These are phyloP conservation scores for Ceratocystis smalleyi DNA, from an alignment of 2,329 filamentous ascomycete genomes.

Conservation along the genomic window DNA sequence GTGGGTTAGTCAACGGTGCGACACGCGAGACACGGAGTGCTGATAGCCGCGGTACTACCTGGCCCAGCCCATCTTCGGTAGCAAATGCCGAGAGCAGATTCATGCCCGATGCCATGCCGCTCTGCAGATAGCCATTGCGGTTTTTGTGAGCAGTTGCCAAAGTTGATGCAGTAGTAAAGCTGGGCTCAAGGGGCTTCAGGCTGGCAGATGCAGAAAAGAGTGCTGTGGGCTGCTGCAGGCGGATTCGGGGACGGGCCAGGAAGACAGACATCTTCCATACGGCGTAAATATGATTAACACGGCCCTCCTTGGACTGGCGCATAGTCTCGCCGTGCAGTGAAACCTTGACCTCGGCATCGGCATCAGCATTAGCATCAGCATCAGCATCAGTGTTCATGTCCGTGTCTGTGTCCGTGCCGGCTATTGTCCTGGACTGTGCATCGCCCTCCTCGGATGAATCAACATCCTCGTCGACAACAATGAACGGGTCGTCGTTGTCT, in stretches of 20 bases:
- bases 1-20: constrained; percentile 47
- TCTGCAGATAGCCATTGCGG: constrained; percentile 43
- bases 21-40: constrained; percentile 61
- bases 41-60: constrained; percentile 51
- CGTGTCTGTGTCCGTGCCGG: not conserved
- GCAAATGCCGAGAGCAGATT: constrained; percentile 65
- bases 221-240: constrained; percentile 49
- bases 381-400: not conserved
- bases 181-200: constrained; percentile 34
- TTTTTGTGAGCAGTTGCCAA: constrained; percentile 14
- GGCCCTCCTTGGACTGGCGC: constrained; percentile 12
- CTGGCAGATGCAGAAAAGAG: constrained; percentile 49
- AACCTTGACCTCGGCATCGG: constrained; percentile 15
- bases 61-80: constrained; percentile 46
- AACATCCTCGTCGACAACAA: constrained; percentile 33
- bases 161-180: not conserved
- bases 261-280: constrained; percentile 47
- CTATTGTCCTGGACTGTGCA: not conserved
- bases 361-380: constrained; percentile 2
- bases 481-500: constrained; percentile 35
- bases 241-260: constrained; percentile 43
- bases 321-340: constrained; percentile 18
- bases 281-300: constrained; percentile 32
- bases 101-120: constrained; percentile 50
- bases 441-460: constrained; percentile 21